These are phyloP conservation scores for Osmozyma mogii DNA, from an alignment of 805 yeast species.

Conservation along the genomic window DNA sequence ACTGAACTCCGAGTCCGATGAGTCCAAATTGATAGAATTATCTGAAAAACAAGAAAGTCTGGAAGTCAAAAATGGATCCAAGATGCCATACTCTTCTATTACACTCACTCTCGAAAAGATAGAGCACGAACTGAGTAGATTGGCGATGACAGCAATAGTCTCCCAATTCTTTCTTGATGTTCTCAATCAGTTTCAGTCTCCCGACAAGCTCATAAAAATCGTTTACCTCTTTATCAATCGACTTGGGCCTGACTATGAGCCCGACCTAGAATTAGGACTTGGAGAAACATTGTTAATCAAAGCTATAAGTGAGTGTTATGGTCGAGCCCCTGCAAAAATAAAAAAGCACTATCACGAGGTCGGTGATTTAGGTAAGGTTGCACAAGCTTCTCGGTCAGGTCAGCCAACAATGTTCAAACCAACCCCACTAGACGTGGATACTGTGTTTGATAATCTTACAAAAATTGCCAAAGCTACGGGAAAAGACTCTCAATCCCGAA, in stretches of 20 bases:
- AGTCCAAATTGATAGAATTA: too few species aligned
- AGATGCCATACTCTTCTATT: constrained; percentile 32
- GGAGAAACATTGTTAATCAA: constrained; percentile 87
- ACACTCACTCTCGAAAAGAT: constrained; percentile 67
- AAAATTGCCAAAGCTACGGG: constrained; percentile 77
- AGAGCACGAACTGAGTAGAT: constrained; percentile 74
- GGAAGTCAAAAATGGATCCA: too few species aligned
- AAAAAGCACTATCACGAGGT: constrained; percentile 66
- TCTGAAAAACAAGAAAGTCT: too few species aligned
- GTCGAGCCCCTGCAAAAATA: constrained; percentile 63
- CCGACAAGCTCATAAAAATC: constrained; percentile 52
- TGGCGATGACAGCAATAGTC: constrained; percentile 71
- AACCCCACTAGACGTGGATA: constrained; percentile 61
- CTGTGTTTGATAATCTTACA: constrained; percentile 67
- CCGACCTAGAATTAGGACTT: constrained; percentile 82
- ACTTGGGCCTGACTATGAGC: constrained; percentile 90
- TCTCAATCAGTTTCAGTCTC: constrained; percentile 33
- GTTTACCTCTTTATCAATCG: constrained; percentile 83
- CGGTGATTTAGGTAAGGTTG: constrained; percentile 90
- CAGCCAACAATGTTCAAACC: constrained; percentile 96
- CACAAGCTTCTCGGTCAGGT: constrained; percentile 70
- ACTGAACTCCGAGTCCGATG: too few species aligned
- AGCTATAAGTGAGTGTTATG: constrained; percentile 86
- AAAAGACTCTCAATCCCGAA: constrained; percentile 69
- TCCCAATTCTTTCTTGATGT: constrained; percentile 66